Evolutionary conservation across 2,329 filamentous ascomycete genomes (phyloP).

Genomic region (Colletotrichum sojae): DNA sequence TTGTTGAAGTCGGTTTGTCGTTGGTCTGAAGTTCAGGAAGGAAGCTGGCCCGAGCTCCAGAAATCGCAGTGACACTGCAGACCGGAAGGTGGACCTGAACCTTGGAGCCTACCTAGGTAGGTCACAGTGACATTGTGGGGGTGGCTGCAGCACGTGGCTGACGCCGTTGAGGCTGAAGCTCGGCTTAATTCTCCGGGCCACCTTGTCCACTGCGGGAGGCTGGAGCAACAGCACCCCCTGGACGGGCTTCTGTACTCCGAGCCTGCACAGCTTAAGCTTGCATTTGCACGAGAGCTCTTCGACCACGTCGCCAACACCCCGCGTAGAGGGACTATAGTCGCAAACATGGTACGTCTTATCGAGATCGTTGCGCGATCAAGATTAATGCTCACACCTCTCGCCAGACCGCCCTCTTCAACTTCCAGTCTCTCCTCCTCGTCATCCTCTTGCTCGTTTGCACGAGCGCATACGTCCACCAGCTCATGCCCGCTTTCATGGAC

Average conservation of each 20-base stretch:
- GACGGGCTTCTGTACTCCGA: slow-evolving; percentile 24
- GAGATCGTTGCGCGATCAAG: background rate
- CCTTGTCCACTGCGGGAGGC: slow-evolving; percentile 37
- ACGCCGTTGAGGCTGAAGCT: slow-evolving; percentile 11
- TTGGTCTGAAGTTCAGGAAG: no score
- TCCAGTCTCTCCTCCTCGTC: slow-evolving; percentile 95
- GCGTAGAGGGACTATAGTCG: slow-evolving; percentile 29
- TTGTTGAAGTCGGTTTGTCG: no score
- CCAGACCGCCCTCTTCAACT: slow-evolving; percentile 98
- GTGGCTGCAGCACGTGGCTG: slow-evolving; percentile 28
- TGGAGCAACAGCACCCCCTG: slow-evolving; percentile 20
- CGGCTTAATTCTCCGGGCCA: slow-evolving; percentile 29
- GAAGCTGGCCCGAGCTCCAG: no score
- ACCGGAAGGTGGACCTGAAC: background rate
- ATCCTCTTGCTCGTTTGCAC: slow-evolving; percentile 97
- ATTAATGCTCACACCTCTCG: slow-evolving; percentile 23
- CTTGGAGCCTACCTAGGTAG: no score
- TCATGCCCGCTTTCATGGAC: slow-evolving; percentile 92
- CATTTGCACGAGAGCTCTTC: slow-evolving; percentile 12
- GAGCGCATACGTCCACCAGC: slow-evolving; percentile 91
- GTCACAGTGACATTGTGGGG: slow-evolving; percentile 9
- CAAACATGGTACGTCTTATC: slow-evolving; percentile 45
- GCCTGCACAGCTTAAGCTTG: slow-evolving; percentile 1
- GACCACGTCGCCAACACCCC: slow-evolving; percentile 22
- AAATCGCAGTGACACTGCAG: background rate